A percentile compares a stretch with the other conserved stretches of the same genome.
Evolutionary conservation across 495 filamentous ascomycete genomes (phyloP).

Genomic region (Daldinia loculata): DNA sequence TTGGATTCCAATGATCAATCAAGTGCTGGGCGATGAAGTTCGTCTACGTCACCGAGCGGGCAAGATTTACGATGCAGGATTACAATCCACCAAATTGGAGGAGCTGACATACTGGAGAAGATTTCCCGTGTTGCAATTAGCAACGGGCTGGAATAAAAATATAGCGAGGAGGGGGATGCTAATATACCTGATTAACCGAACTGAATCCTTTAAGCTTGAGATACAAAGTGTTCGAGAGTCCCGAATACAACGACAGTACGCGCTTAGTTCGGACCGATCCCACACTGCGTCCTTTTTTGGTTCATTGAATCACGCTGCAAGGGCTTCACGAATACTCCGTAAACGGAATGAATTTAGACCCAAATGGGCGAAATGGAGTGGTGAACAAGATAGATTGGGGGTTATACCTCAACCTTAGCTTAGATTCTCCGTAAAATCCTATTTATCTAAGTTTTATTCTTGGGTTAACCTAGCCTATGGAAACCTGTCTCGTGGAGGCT

Average conservation of each 20-base stretch:
- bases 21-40: constrained; percentile 2
- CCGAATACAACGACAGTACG: neutral
- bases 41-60: neutral
- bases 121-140: too few relatives aligned
- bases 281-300: too few relatives aligned
- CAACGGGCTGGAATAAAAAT: neutral
- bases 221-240: neutral
- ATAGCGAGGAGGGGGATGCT: neutral
- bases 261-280: too few relatives aligned
- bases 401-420: neutral
- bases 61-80: neutral
- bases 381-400: neutral
- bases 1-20: neutral
- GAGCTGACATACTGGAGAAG: too few relatives aligned
- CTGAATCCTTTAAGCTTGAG: neutral
- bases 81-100: neutral
- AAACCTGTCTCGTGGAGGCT: neutral
- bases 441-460: neutral
- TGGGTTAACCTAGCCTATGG: too few relatives aligned
- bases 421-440: too few relatives aligned
- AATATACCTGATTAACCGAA: neutral
- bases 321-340: neutral
- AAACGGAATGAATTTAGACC: neutral
- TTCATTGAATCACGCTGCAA: too few relatives aligned
- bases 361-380: neutral